A percentile compares a stretch with the other conserved stretches of the same genome.
Conservation (phyloP, 2,329 filamentous ascomycete genomes). For the Dactylella cylindrospora region DNA sequence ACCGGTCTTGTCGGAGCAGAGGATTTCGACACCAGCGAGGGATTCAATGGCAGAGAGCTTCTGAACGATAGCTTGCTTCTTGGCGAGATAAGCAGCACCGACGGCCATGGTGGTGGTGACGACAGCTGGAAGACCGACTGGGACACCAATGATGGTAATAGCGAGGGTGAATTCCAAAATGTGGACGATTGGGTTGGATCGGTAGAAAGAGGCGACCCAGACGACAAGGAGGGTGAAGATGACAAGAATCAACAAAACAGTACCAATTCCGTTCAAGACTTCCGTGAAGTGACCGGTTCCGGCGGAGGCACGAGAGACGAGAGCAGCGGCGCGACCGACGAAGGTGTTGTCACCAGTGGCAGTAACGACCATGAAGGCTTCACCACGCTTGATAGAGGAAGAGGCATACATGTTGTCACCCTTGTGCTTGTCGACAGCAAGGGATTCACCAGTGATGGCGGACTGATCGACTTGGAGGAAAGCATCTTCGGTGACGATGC, state of each 20-base stretch:
- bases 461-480: constrained; percentile 92
- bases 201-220: constrained; percentile 86
- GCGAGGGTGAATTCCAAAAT: constrained; percentile 84
- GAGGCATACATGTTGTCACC: constrained; percentile 80
- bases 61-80: constrained; percentile 91
- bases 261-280: constrained; percentile 84
- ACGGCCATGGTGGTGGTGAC: constrained; percentile 95
- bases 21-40: constrained; percentile 86
- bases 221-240: constrained; percentile 77
- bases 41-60: constrained; percentile 91
- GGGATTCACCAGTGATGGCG: constrained; percentile 85
- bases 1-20: constrained; percentile 93
- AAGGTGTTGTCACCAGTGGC: constrained; percentile 87
- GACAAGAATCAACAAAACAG: constrained; percentile 75
- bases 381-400: constrained; percentile 85
- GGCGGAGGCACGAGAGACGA: constrained; percentile 73
- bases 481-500: constrained; percentile 77
- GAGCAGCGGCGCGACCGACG: constrained; percentile 81
- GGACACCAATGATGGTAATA: constrained; percentile 88
- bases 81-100: constrained; percentile 84
- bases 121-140: constrained; percentile 88
- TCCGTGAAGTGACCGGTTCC: constrained; percentile 86
- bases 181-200: constrained; percentile 73
- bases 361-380: constrained; percentile 78
- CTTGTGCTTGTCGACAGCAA: constrained; percentile 85